These are phyloP conservation scores for Didymella pomorum DNA, from an alignment of 2,329 filamentous ascomycete genomes.

Conservation along the genomic window DNA sequence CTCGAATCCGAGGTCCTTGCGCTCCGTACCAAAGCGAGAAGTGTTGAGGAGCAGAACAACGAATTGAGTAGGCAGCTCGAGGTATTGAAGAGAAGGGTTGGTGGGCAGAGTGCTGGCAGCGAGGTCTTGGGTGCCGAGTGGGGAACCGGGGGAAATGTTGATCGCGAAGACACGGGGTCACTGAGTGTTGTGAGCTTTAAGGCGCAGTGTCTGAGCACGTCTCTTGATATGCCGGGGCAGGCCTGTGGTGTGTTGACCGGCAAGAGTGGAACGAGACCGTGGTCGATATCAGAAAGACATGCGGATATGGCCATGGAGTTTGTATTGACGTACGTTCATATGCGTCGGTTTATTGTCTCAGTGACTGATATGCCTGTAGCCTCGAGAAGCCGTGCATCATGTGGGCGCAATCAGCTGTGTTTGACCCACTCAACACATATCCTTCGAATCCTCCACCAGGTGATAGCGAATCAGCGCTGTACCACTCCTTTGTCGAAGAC, in stretches of 20 bases:
- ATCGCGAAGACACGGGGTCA: not conserved
- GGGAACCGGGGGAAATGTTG: not conserved
- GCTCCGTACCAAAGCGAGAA: conserved; percentile 34
- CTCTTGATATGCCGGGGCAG: not conserved
- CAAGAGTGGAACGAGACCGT: not conserved
- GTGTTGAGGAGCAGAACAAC: conserved; percentile 4
- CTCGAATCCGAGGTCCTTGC: conserved; percentile 37
- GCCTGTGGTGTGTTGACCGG: not conserved
- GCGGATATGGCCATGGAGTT: conserved; percentile 42
- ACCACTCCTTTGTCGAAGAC: conserved; percentile 4
- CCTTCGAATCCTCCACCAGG: not conserved
- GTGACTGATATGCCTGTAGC: conserved; percentile 24
- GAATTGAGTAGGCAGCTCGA: not conserved
- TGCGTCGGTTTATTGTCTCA: too few relatives aligned
- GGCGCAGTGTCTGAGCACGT: not conserved
- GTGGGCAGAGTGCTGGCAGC: not conserved
- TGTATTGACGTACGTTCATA: conserved; percentile 43
- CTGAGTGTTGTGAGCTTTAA: not conserved
- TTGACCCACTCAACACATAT: conserved; percentile 10
- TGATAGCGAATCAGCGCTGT: not conserved
- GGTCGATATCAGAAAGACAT: conserved; percentile 14
- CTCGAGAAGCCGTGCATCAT: conserved; percentile 48
- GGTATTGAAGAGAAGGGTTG: not conserved
- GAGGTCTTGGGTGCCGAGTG: not conserved
- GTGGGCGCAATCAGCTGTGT: conserved; percentile 33